Percentiles rank a stretch among this genome's conserved stretches.
These are phyloP conservation scores for Cladosporium sphaerospermum DNA, from an alignment of 2,329 filamentous ascomycete species.

Conservation along the genomic window DNA sequence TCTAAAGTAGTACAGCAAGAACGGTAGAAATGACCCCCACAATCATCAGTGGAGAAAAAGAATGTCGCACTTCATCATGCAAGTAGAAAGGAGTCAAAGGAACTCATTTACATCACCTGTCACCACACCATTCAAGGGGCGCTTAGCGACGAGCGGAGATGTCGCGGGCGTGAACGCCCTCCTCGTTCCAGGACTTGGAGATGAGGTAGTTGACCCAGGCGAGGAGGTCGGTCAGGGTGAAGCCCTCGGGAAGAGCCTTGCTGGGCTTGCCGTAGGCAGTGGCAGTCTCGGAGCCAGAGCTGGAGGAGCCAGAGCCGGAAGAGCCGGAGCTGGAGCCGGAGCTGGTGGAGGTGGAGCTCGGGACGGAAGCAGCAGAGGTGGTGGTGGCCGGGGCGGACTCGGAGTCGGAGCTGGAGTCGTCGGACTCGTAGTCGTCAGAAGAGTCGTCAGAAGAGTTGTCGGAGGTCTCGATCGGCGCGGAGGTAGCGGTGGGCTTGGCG, in stretches of 20 bases:
- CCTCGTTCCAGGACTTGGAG: constrained; percentile 15
- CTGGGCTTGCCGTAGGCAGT: constrained; percentile 5
- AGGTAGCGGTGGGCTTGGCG: constrained; percentile 16
- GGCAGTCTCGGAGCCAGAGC: constrained; percentile 9
- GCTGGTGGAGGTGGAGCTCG: constrained; percentile 14
- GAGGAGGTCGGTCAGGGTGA: constrained; percentile 22
- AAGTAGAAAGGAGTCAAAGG: too few species aligned
- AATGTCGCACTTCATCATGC: too few species aligned
- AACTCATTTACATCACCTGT: too few species aligned
- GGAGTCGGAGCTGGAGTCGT: background rate
- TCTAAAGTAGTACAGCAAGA: too few species aligned
- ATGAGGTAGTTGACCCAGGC: constrained; percentile 24
- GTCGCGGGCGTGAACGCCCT: constrained; percentile 18
- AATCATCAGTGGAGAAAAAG: too few species aligned
- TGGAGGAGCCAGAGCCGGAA: constrained; percentile 5
- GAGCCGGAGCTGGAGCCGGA: constrained; percentile 8
- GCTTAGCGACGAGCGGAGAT: constrained; percentile 10
- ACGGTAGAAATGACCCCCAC: too few species aligned
- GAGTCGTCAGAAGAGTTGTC: background rate
- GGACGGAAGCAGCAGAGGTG: constrained; percentile 14
- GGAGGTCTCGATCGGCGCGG: background rate
- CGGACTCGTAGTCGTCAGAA: background rate
- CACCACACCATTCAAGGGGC: too few species aligned
- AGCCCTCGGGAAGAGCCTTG: constrained; percentile 24
- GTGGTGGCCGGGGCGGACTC: constrained; percentile 12